phyloP scores from a whole-genome alignment of 257 asterid species.

The Leonotis leonurus region DNA sequence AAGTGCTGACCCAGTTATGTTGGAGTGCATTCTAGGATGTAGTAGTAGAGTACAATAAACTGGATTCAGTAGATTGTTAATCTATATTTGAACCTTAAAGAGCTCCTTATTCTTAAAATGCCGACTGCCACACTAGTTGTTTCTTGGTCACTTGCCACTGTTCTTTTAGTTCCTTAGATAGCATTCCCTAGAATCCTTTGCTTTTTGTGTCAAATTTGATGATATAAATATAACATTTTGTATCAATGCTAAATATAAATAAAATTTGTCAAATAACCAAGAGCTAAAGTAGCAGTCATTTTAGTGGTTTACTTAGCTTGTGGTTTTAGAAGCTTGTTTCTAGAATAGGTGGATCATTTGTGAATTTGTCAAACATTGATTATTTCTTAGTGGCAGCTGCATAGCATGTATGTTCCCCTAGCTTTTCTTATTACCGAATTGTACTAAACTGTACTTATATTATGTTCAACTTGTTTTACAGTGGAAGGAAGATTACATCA shows the following conservation, averaged over 20 bases:
- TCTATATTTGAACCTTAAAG: not conserved
- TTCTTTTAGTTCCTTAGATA: too few species aligned
- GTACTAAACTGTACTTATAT: not conserved
- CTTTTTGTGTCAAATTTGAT: too few species aligned
- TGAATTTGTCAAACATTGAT: not conserved
- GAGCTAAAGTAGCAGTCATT: not conserved
- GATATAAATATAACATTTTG: too few species aligned
- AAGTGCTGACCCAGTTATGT: not conserved
- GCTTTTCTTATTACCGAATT: not conserved
- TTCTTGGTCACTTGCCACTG: too few species aligned
- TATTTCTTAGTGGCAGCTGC: not conserved
- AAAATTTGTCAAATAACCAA: not conserved
- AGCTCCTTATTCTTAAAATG: not conserved
- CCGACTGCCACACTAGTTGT: too few species aligned
- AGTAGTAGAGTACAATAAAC: not conserved
- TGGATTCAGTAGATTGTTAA: not conserved
- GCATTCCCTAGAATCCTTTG: too few species aligned
- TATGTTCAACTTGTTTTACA: conserved; percentile 14
- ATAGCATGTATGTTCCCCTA: not conserved
- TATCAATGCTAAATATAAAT: too few species aligned
- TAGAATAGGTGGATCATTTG: not conserved
- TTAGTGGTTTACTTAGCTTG: too few species aligned
- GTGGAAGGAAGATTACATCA: conserved; percentile 82
- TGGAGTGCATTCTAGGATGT: too few species aligned
- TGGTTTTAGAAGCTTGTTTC: not conserved